Conservation (phyloP, 2,329 filamentous ascomycete species). For the Hypoxylon sp. region DNA sequence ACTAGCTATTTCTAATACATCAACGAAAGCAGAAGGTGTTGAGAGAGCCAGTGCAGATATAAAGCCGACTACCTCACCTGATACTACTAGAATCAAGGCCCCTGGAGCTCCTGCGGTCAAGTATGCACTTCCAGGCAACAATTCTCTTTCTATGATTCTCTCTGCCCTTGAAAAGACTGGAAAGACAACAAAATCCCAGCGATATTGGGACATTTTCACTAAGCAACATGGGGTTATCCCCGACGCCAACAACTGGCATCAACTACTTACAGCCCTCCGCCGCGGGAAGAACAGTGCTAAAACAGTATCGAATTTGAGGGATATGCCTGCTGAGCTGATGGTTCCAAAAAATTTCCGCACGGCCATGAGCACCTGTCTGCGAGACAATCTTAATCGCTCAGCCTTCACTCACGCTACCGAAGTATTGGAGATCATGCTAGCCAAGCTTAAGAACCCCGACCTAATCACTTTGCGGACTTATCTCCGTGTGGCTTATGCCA, state of each 20-base stretch:
- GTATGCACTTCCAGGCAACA: constrained; percentile 65
- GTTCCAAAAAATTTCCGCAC: constrained; percentile 74
- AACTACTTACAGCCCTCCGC: constrained; percentile 77
- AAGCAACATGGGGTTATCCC: constrained; percentile 74
- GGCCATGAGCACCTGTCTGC: constrained; percentile 80
- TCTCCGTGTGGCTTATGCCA: constrained; percentile 68
- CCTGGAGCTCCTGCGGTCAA: constrained; percentile 45
- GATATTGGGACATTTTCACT: constrained; percentile 85
- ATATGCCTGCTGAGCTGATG: constrained; percentile 65
- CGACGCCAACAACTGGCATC: constrained; percentile 78
- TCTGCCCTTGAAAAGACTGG: constrained; percentile 73
- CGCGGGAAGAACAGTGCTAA: constrained; percentile 75
- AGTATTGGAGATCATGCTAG: constrained; percentile 76
- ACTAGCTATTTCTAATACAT: constrained; percentile 46
- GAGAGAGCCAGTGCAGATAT: constrained; percentile 1
- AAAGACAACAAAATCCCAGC: constrained; percentile 72
- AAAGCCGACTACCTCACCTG: background rate
- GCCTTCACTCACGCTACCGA: constrained; percentile 75
- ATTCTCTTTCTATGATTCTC: constrained; percentile 79
- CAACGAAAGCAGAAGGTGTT: background rate
- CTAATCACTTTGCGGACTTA: constrained; percentile 67
- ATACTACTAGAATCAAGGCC: constrained; percentile 28
- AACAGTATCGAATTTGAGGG: constrained; percentile 70
- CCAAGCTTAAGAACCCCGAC: constrained; percentile 63
- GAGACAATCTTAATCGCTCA: constrained; percentile 82